These are phyloP conservation scores for Penicillium ucsense DNA, from an alignment of 495 filamentous ascomycete species.

Conservation along the genomic window DNA sequence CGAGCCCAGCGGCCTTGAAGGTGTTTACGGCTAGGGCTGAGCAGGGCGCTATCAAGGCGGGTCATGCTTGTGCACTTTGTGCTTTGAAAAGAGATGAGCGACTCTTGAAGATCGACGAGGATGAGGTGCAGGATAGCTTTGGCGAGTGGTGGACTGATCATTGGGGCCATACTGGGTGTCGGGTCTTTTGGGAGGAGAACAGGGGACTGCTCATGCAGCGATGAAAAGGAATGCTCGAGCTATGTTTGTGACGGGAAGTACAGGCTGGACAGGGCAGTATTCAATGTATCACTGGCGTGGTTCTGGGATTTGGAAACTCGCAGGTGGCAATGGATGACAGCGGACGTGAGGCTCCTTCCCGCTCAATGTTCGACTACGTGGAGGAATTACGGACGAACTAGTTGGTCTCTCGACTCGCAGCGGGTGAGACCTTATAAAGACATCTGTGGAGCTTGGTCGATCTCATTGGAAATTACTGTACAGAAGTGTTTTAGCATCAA, in stretches of 20 bases:
- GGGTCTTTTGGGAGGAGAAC: constrained; percentile 75
- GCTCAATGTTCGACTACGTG: too few relatives aligned
- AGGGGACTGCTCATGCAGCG: constrained; percentile 53
- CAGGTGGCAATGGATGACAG: too few relatives aligned
- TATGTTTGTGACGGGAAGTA: neutral
- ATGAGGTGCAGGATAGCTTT: constrained; percentile 68
- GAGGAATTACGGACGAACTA: too few relatives aligned
- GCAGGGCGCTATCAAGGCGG: constrained; percentile 57
- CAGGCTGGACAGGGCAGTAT: too few relatives aligned
- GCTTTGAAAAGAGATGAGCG: constrained; percentile 81
- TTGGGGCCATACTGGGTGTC: constrained; percentile 76
- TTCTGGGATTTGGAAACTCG: too few relatives aligned
- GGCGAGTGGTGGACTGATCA: constrained; percentile 94
- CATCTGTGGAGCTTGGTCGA: too few relatives aligned
- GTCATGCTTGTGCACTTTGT: constrained; percentile 78
- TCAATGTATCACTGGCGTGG: too few relatives aligned
- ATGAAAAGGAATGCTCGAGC: constrained; percentile 22
- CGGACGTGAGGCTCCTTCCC: too few relatives aligned
- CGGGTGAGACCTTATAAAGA: too few relatives aligned
- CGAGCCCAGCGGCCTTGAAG: constrained; percentile 50
- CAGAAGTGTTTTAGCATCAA: too few relatives aligned
- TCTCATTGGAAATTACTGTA: too few relatives aligned
- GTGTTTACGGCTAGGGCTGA: constrained; percentile 34
- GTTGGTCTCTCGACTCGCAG: too few relatives aligned
- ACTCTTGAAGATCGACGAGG: constrained; percentile 58